Evolutionary conservation across 1,284 basidiomycete genomes (phyloP).

Genomic region (Exobasidium rhododendri): DNA sequence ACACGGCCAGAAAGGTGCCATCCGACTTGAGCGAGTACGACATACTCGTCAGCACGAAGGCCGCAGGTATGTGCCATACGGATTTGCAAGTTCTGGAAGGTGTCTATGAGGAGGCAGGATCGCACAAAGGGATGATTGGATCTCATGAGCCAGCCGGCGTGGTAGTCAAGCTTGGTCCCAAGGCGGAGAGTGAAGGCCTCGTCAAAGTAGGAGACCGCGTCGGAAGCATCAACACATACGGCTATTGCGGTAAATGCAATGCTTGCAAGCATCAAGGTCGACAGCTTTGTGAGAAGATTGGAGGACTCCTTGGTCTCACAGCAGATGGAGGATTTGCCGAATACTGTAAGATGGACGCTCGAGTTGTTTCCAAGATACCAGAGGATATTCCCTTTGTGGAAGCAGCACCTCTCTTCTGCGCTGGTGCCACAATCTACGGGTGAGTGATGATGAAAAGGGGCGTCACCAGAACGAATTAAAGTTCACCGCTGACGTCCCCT

Average conservation of each 20-base stretch:
- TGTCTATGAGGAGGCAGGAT: constrained; percentile 30
- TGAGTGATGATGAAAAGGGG: not conserved
- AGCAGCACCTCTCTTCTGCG: constrained; percentile 23
- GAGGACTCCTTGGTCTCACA: constrained; percentile 20
- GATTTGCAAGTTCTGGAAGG: constrained; percentile 44
- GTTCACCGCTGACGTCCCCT: not conserved
- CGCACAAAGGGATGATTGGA: constrained; percentile 39
- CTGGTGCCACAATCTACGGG: constrained; percentile 22
- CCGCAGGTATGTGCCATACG: constrained; percentile 44
- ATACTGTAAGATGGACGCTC: constrained; percentile 18
- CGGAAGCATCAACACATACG: constrained; percentile 19
- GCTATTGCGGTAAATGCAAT: constrained; percentile 17
- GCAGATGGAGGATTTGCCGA: constrained; percentile 21
- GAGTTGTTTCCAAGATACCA: constrained; percentile 17
- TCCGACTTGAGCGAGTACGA: constrained; percentile 37
- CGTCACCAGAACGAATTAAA: not conserved
- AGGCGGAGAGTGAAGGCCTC: constrained; percentile 15
- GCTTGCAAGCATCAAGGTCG: constrained; percentile 13
- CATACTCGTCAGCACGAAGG: constrained; percentile 27
- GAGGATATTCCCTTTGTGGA: constrained; percentile 14
- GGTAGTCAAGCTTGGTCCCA: constrained; percentile 17
- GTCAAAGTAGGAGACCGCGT: constrained; percentile 23
- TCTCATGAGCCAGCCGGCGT: constrained; percentile 38
- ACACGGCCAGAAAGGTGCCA: constrained; percentile 28
- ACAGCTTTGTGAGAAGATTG: constrained; percentile 22